Base-by-base conservation (phyloP, 148 eudicot species). In the Dysphania ambrosioides region DNA sequence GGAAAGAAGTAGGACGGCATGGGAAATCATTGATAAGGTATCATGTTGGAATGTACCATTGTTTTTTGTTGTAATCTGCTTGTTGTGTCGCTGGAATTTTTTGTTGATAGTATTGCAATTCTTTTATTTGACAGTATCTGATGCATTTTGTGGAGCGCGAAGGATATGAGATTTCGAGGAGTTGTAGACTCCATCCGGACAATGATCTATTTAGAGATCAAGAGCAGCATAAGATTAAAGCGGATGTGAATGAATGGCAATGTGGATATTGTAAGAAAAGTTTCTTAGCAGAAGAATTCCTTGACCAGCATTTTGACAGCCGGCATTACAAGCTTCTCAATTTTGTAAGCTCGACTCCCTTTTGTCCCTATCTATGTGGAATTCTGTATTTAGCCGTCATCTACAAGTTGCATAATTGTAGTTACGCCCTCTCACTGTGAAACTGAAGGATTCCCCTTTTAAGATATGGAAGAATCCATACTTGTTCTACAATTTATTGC, bases 181-280 rank as follows among this genome's bases (percentile, higher is more conserved):
- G 74, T 66, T 94, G 98, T 77, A 86, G 81, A 66, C 93, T 94
- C 72, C 98, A 94, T 80, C 89, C 93, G 32, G 88, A 84, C 35
- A 94, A 85, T 84, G 96, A 94, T 85, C 19, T 94, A 26, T 94
- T 85, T 75, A 87, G 96, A 77, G 97, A 92, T 67, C 97, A 94
- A 76, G 98, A 94, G 89, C 68, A 86, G 64, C 92, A 91, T 75
- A 94, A 94, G 83, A 79, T 87, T 83, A 86, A 88, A 60, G 68
- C 79, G 34, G 97, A 91, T 78, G 70, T 80, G 34, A 90, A 84
- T 80, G 96, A 94, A 79, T 94, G 97, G 97, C 87, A 83, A 36
- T 94, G 98, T 78, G 96, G 96, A 58, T 92, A 94, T 76, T 94
- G 98, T 71, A 94, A 87, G 82, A 92, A 94, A 89, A 77, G 73